These are phyloP conservation scores for Cenococcum geophilum DNA, from an alignment of 495 filamentous ascomycete genomes.

Conservation along the genomic window DNA sequence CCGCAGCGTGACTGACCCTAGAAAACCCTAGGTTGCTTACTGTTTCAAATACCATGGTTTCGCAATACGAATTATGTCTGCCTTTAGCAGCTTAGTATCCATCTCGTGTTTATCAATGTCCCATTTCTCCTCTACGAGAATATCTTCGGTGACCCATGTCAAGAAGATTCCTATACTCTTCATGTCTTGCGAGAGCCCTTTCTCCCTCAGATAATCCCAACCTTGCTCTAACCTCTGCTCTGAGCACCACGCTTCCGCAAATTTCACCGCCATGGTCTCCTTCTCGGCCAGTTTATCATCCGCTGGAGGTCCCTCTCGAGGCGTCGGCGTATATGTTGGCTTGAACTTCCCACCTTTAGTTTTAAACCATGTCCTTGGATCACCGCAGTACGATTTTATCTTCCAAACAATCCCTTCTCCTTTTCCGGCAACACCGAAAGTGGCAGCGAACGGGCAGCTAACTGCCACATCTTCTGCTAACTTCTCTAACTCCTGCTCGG, in stretches of 20 bases:
- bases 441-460: slow-evolving; percentile 34
- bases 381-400: slow-evolving; percentile 22
- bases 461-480: slow-evolving; percentile 31
- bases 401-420: slow-evolving; percentile 42
- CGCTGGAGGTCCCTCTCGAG: slow-evolving; percentile 6
- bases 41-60: slow-evolving; percentile 17
- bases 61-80: slow-evolving; percentile 16
- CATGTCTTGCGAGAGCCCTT: slow-evolving; percentile 10
- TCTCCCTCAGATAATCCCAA: slow-evolving; percentile 34
- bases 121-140: slow-evolving; percentile 18
- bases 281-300: slow-evolving; percentile 10
- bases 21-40: too few species aligned
- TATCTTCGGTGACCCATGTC: slow-evolving; percentile 19
- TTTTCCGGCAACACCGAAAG: slow-evolving; percentile 31
- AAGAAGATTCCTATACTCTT: slow-evolving; percentile 17
- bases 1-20: too few species aligned
- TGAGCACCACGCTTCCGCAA: slow-evolving; percentile 25
- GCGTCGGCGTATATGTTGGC: slow-evolving; percentile 25
- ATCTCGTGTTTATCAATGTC: slow-evolving; percentile 16
- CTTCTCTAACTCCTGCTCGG: slow-evolving; percentile 17
- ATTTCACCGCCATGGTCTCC: slow-evolving; percentile 10
- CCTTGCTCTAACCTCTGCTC: slow-evolving; percentile 34
- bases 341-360: slow-evolving; percentile 33
- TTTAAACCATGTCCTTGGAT: slow-evolving; percentile 35
- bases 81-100: slow-evolving; percentile 10